Conservation (phyloP, 148 eudicot genomes). For the Fallopia convolvulus region DNA sequence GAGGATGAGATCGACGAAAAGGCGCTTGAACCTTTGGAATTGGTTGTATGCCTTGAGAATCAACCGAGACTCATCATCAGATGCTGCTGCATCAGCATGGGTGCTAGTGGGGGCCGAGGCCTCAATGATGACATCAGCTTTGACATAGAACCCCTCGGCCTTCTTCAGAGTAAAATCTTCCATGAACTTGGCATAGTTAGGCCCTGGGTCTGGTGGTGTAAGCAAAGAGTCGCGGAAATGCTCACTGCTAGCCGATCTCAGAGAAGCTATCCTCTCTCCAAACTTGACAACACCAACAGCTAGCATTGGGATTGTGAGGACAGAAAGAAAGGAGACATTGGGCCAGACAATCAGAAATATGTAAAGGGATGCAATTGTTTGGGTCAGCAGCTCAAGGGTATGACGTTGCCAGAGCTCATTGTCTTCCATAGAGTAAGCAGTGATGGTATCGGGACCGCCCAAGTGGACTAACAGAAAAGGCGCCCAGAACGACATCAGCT, state of each 20-base stretch:
- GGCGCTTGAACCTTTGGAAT: constrained; percentile 36
- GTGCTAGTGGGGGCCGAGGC: constrained; percentile 15
- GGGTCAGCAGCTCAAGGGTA: constrained; percentile 26
- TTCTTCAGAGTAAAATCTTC: constrained; percentile 38
- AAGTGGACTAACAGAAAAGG: constrained; percentile 24
- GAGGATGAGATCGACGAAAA: constrained; percentile 47
- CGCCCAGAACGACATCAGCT: constrained; percentile 23
- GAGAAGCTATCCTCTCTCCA: constrained; percentile 30
- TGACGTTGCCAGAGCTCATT: constrained; percentile 45
- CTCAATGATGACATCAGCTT: constrained; percentile 27
- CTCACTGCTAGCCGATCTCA: constrained; percentile 34
- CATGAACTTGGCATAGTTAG: constrained; percentile 47
- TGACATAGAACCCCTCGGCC: constrained; percentile 33
- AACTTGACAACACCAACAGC: constrained; percentile 33
- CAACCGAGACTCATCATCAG: neutral
- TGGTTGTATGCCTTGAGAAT: constrained; percentile 22
- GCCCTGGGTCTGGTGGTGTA: constrained; percentile 37
- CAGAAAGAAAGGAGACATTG: constrained; percentile 17
- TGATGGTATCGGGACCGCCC: constrained; percentile 29
- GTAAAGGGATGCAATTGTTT: constrained; percentile 22
- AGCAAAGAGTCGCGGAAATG: constrained; percentile 32
- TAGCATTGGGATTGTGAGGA: constrained; percentile 21
- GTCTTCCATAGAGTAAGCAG: constrained; percentile 28
- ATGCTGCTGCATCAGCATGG: neutral
- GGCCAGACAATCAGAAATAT: constrained; percentile 29